Base-by-base conservation (phyloP, 2,329 filamentous ascomycete species). In the Clonostachys sp. region DNA sequence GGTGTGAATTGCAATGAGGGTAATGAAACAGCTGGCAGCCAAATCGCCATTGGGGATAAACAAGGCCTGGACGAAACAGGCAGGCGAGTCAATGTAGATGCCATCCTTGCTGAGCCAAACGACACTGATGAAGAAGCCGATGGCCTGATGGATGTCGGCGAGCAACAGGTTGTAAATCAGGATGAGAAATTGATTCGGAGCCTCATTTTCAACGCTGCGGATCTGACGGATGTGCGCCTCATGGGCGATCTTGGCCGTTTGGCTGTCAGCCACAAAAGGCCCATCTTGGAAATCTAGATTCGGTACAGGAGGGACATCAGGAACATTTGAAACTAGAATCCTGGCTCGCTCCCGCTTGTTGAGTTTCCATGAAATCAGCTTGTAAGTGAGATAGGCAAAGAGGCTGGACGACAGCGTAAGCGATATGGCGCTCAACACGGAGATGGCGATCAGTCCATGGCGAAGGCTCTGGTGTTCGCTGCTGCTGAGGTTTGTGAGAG, bases 121-220 rank as follows among this genome's bases (percentile, higher is more conserved):
- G 36, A 73, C 70, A 50, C 77, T 80, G 40, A 83, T 64, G 20
- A 81, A 52, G 56, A 83, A 84, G 2, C 77, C 72, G 5, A 73
- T 55, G 6, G 77, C 67, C 57, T 83, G 80, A 53, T 81, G 73
- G 10, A 81, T 68, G 55, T 84, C 80, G 34, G 80, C 79, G 45
- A 80, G 61, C 4, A 83, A 63, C 8, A 83, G 72, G 57, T 83
- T 83, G 61, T 79, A 76, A 48, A 83, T 75, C 5, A 84, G 66
- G 5, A 83, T 66, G 18, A 83, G 66, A 54, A 81, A 82, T 58
- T 84, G 80, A 51, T 81, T 82, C n/a, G 43, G 43, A n/a, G 30
- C 18, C 20, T 46, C 45, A 6, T 12, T 30, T 18, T 42, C 38
- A 20, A 33, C n/a, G 24, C 34, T 35, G 20, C 30, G 45, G 4